These are phyloP conservation scores for Diophrys appendiculata DNA, from an alignment of 73 alveolate species.

Conservation along the genomic window DNA sequence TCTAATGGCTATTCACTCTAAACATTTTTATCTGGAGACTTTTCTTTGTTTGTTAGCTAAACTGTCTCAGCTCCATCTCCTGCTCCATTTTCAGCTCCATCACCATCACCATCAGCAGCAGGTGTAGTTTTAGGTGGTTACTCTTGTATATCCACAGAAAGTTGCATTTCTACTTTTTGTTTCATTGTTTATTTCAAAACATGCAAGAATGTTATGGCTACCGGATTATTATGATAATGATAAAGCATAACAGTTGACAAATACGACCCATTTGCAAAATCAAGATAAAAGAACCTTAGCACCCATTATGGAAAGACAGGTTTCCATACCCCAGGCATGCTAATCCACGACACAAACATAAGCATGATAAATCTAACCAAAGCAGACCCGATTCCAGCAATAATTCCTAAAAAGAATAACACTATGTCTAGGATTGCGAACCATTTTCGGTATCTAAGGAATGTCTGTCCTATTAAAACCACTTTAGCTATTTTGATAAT, in stretches of 20 bases:
- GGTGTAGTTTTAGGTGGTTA: too few species aligned
- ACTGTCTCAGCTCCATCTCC: too few species aligned
- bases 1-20: too few species aligned
- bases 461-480: background rate
- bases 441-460: background rate
- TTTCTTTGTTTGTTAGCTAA: too few species aligned
- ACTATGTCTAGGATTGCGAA: background rate
- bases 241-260: background rate
- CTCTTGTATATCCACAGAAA: too few species aligned
- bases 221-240: constrained; percentile 2
- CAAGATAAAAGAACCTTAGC: background rate
- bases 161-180: too few species aligned
- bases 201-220: background rate
- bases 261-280: background rate
- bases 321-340: background rate
- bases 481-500: background rate
- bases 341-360: background rate
- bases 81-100: too few species aligned
- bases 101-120: too few species aligned
- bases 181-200: too few species aligned
- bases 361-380: background rate
- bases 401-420: background rate
- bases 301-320: constrained; percentile 3
- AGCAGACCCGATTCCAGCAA: constrained; percentile 7
- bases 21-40: too few species aligned